Evolutionary conservation across 208 protist genomes (phyloP).

Genomic region (Leishmania martiniquensis): DNA sequence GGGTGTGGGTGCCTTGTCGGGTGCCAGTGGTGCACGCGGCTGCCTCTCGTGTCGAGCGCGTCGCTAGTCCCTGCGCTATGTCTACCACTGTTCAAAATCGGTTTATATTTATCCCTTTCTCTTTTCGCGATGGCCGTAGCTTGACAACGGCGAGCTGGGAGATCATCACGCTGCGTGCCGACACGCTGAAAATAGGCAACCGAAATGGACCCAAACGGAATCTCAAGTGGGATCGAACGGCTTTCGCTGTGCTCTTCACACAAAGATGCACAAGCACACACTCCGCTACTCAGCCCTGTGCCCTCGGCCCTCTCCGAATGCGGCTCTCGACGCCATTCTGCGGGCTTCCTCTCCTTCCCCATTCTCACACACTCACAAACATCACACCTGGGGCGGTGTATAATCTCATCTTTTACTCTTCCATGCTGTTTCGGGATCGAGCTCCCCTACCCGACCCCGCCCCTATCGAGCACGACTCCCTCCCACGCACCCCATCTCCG

Average conservation of each 20-base stretch:
- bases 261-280: not conserved
- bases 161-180: not conserved
- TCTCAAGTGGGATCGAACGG: not conserved
- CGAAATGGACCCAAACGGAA: not conserved
- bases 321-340: not conserved
- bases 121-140: no score
- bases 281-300: not conserved
- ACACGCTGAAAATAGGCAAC: not conserved
- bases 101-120: no score
- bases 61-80: no score
- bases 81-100: no score
- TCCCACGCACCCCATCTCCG: not conserved
- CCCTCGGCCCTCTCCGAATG: not conserved
- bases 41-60: no score
- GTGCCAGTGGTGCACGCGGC: no score
- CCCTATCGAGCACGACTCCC: not conserved
- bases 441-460: not conserved
- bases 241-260: not conserved
- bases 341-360: no score
- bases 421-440: not conserved
- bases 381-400: no score
- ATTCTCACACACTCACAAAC: no score
- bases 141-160: no score
- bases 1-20: no score
- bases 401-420: no score